Base-by-base conservation (phyloP, 179 eudicot genomes). In the Patellifolia procumbens region DNA sequence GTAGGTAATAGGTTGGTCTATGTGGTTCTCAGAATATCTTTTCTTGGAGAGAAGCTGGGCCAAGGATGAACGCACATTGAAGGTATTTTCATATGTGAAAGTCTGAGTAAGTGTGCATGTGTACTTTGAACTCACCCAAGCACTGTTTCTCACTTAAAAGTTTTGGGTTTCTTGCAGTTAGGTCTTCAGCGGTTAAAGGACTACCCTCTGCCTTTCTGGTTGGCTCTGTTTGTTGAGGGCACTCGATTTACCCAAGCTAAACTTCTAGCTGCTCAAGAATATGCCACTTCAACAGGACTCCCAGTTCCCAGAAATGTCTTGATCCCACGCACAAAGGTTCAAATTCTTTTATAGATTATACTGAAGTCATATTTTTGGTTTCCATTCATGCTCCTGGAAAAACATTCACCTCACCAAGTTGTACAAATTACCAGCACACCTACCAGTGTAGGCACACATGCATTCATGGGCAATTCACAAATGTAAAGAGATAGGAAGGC, bases 21-120 rank as follows among this genome's bases (percentile, higher is more conserved):
- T 94, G 97, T 94, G 98, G 98, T 94, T 94, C 81, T 94, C 98
- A 42, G 97, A 94, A 88, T 94, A 89, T 83, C 91, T 94, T 66
- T 94, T 94, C 85, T 93, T 94, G 73, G 97, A 92, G 84, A 88
- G 97, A 87, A 94, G 84, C 81, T 94, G 98, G 98, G 98, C 92
- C 37, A 94, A 87, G 84, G 98, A 94, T 86, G 98, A 92, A 84
- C 80, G 56, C 80, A 94, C 91, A 52, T 68, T 94, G 39, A 88
- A 92, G 93, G 97, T 92, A 84, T 77, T 31, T 66, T 20, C 49
- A 19, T 26, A 4, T 42, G 37, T 22, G 64, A 59, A 60, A 48
- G 48, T 53, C n/a, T 66, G 49, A 70, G 35, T 16, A 20, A 42
- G 29, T 70, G 63, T 16, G 35, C 28, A 70, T 37, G 72, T 35